Evolutionary conservation across 2,329 filamentous ascomycete species (phyloP), one percentile per base, ranked within the genome.

Genomic region (Macrophomina tecta): DNA sequence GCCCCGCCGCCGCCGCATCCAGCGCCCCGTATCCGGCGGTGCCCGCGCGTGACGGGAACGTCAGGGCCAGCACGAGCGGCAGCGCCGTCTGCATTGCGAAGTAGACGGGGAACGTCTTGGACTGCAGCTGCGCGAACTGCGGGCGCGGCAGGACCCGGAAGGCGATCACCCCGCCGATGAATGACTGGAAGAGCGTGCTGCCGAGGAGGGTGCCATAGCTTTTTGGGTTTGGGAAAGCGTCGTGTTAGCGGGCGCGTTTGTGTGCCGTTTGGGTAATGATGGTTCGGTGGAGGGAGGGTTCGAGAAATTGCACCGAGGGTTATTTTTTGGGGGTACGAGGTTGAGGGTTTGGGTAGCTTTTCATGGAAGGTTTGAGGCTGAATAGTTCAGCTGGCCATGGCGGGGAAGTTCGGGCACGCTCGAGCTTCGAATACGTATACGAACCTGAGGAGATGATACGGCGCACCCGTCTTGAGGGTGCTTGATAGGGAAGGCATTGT

Each of bases 161-260:
- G 73, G 92, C 89, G 65, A 94, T 83, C 63, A 93, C 87, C 67
- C 93, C 88, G 61, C 82, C 83, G 68, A 90, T 82, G 79, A 97
- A 97, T 65, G 91, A 90, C 78, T 98, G 93, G 80, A 93, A 98
- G 78, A 97, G 85, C 46, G 93, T 91, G 34, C 90, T 90, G 70
- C 95, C 95, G 14, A 98, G 84, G 60, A 98, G 86, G 23, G 92
- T 93, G 71, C 93, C 93, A 81, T 96, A 97, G 76, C 92, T 95
- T 55, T 16, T 23, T 23, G 23, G 38, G 38, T 6, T 12, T 34
- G 62, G 55, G 23, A 23, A 23, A 23, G 23, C 3, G 23, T 23
- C 23, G 23, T 23, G 23, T 23, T 23, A 23, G 12, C 67, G 58
- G 28, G 61, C 42, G 66, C 63, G 51, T 69, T 55, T 68, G 65